Evolutionary conservation across 2,329 filamentous ascomycete genomes (phyloP), one percentile per base, ranked within the genome.

Genomic region (Epichloe elymi): DNA sequence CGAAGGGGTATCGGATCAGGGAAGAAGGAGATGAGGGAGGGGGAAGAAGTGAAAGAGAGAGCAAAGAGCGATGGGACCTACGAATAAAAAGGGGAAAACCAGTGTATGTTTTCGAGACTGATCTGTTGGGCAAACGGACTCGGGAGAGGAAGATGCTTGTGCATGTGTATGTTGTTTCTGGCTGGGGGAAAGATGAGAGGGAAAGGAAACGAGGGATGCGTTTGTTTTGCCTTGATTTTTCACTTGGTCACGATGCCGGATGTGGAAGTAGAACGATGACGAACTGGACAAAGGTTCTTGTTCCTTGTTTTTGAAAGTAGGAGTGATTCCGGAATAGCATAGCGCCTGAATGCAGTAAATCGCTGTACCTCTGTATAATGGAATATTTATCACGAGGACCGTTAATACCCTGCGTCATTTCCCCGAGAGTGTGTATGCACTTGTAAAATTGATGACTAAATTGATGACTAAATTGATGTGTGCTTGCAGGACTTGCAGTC

Each of bases 291-390:
- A 50, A 46, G 39, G 33, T 37, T 46, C 14, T 43, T 23, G 39
- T 23, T 49, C 3, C 17, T 15, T 45, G 17, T 39, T 45, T 20
- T 35, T 12, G 33, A 42, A n/a, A 41, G 15, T 38, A 3, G 41
- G 15, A 15, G 33, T 48, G 46, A 46, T 35, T 30, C 10, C 37
- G 33, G 38, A 37, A 52, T 47, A 46, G 51, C 51, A 52, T 52
- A 50, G 47, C 47, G 47, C 36, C 42, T 36, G 42, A 38, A 45
- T 39, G 47, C 37, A 50, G 51, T 40, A 5, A 49, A 52, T 52
- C 12, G 46, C 46, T 52, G 51, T 52, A 48, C 37, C 37, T 50
- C 36, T 50, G 48, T 35, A 40, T 33, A 50, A 44, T 12, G 8
- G 15, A 36, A 17, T 43, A 12, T 43, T 15, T 14, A 30, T 26